Conservation (phyloP, 345 rosid genomes). For the Syzygium jambos region DNA sequence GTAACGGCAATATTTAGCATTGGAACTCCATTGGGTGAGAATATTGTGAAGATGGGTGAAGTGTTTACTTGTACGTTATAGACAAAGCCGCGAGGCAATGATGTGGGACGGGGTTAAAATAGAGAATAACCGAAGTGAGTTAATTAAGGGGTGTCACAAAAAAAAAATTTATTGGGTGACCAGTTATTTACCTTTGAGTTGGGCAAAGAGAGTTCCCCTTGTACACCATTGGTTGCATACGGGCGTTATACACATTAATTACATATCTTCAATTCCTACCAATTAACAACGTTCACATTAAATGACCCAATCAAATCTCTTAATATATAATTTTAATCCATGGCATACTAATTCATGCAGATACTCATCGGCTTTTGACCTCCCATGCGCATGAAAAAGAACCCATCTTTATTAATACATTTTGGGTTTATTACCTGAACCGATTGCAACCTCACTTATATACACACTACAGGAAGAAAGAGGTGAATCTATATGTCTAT, state of each 20-base stretch:
- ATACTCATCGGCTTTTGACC: neutral
- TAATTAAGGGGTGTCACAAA: too few species aligned
- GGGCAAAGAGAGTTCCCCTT: neutral
- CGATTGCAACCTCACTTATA: neutral
- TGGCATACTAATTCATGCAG: neutral
- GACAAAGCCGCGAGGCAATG: neutral
- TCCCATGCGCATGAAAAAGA: neutral
- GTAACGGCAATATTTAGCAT: neutral
- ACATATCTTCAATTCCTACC: neutral
- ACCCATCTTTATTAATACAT: neutral
- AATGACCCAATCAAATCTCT: neutral
- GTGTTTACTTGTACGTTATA: neutral
- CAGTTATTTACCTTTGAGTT: neutral
- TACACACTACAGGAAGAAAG: neutral
- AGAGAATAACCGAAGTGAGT: too few species aligned
- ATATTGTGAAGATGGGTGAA: neutral
- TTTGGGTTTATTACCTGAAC: neutral
- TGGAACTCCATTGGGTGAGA: neutral
- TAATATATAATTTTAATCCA: neutral
- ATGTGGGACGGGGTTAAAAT: too few species aligned
- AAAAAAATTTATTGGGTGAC: neutral
- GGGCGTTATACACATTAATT: neutral
- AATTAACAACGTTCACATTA: neutral
- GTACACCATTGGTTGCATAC: neutral
- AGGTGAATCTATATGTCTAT: neutral